A percentile compares a stretch with the other conserved stretches of the same genome.
Evolutionary conservation across 2,329 filamentous ascomycete species (phyloP).

Genomic region (Diaporthe destruens): DNA sequence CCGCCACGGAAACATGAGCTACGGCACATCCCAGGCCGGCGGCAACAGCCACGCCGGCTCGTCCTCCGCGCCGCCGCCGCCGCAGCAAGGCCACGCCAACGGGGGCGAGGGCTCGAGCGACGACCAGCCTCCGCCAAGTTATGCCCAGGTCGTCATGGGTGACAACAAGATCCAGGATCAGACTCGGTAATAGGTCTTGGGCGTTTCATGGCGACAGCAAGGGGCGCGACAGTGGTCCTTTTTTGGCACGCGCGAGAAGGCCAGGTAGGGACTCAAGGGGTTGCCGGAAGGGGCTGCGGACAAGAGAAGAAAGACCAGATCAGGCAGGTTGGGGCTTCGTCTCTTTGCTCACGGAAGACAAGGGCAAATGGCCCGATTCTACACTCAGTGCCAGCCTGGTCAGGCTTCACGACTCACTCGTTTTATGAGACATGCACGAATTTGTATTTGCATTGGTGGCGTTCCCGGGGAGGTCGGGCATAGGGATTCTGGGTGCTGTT

Average conservation of each 20-base stretch:
- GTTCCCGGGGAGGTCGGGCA: constrained; percentile 10
- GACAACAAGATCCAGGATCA: constrained; percentile 90
- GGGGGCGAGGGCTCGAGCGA: constrained; percentile 57
- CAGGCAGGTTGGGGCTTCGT: neutral
- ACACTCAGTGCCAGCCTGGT: neutral
- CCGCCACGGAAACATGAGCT: constrained; percentile 57
- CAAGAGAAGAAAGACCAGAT: neutral
- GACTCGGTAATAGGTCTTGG: constrained; percentile 56
- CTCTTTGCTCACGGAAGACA: neutral
- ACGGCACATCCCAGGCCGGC: constrained; percentile 57
- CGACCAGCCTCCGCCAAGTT: constrained; percentile 74
- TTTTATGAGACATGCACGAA: constrained; percentile 24
- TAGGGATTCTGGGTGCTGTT: neutral
- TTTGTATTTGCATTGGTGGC: constrained; percentile 35
- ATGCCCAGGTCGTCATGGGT: constrained; percentile 88
- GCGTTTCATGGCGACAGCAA: neutral
- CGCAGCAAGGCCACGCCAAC: constrained; percentile 46
- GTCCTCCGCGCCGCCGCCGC: constrained; percentile 48
- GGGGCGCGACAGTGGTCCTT: neutral
- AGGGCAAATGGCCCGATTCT: neutral
- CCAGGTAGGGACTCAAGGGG: neutral
- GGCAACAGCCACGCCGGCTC: constrained; percentile 43
- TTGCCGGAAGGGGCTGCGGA: neutral
- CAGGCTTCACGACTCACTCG: constrained; percentile 24
- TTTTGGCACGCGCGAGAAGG: neutral